A percentile compares a stretch with the other conserved stretches of the same genome.
Conservation (phyloP, 2,329 filamentous ascomycete species). For the Scleromitrula shiraiana region DNA sequence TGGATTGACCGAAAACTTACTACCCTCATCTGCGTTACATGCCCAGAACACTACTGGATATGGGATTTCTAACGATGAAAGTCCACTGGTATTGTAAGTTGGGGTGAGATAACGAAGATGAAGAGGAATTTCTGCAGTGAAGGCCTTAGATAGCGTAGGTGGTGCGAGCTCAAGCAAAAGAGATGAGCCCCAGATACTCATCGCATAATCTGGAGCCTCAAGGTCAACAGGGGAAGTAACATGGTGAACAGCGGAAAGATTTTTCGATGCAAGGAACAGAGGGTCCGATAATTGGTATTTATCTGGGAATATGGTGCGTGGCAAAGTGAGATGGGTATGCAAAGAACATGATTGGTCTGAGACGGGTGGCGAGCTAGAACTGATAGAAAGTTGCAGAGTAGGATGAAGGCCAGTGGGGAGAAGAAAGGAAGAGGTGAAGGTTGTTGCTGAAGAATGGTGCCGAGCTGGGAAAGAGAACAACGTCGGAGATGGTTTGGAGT, state of each 20-base stretch:
- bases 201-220: constrained; percentile 79
- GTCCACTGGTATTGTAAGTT: constrained; percentile 39
- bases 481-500: constrained; percentile 62
- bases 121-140: constrained; percentile 66
- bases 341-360: constrained; percentile 55
- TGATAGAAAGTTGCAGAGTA: constrained; percentile 61
- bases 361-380: constrained; percentile 41
- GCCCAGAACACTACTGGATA: constrained; percentile 89
- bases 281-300: constrained; percentile 73
- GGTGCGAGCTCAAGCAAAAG: constrained; percentile 68
- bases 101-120: constrained; percentile 78
- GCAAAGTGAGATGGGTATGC: constrained; percentile 76
- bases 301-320: constrained; percentile 75
- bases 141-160: constrained; percentile 33
- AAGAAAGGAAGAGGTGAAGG: constrained; percentile 58
- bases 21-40: constrained; percentile 58
- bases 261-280: constrained; percentile 74
- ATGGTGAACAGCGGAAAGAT: constrained; percentile 60
- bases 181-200: constrained; percentile 69
- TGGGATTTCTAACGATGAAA: constrained; percentile 52
- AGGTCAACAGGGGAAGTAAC: constrained; percentile 75
- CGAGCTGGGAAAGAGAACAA: constrained; percentile 79
- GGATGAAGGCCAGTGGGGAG: constrained; percentile 77
- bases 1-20: constrained; percentile 66
- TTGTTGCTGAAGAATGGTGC: constrained; percentile 51